phyloP scores from a whole-genome alignment of 2,329 filamentous ascomycete genomes.

The Mollisia scopiformis region DNA sequence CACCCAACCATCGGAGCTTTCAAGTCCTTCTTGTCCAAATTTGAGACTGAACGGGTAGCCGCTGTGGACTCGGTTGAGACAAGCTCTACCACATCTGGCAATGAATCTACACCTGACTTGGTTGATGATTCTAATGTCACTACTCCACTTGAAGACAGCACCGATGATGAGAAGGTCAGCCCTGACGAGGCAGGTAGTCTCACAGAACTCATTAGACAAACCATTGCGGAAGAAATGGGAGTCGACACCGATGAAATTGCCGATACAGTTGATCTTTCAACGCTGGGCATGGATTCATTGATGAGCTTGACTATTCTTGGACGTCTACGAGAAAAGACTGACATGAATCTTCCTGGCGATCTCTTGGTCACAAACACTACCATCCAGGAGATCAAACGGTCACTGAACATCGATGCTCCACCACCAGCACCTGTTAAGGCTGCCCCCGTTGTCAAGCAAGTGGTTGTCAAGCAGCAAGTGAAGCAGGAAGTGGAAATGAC shows the following conservation, averaged over 20 bases:
- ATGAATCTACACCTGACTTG: constrained; percentile 42
- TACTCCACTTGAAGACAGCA: constrained; percentile 52
- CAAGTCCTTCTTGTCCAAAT: constrained; percentile 47
- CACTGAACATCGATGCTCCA: constrained; percentile 53
- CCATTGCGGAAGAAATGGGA: constrained; percentile 72
- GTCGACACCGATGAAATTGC: constrained; percentile 67
- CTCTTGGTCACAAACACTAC: constrained; percentile 64
- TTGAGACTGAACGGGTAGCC: constrained; percentile 34
- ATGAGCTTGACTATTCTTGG: constrained; percentile 60
- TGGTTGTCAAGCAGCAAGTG: too few species aligned
- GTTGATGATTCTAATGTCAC: constrained; percentile 54
- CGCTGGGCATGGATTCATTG: constrained; percentile 61
- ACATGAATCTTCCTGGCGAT: constrained; percentile 56
- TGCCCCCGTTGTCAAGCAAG: not conserved
- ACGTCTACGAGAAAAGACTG: constrained; percentile 56
- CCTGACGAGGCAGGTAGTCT: constrained; percentile 37
- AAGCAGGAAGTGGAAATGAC: not conserved
- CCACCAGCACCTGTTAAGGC: not conserved
- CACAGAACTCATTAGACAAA: constrained; percentile 60
- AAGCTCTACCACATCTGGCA: constrained; percentile 1
- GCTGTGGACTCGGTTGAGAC: constrained; percentile 12
- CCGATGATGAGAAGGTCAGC: constrained; percentile 44
- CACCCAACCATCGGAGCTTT: constrained; percentile 57
- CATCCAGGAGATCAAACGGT: constrained; percentile 67
- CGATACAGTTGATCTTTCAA: constrained; percentile 56